Conservation (phyloP, 257 asterid genomes). For the Nicotiana obtusifolia region DNA sequence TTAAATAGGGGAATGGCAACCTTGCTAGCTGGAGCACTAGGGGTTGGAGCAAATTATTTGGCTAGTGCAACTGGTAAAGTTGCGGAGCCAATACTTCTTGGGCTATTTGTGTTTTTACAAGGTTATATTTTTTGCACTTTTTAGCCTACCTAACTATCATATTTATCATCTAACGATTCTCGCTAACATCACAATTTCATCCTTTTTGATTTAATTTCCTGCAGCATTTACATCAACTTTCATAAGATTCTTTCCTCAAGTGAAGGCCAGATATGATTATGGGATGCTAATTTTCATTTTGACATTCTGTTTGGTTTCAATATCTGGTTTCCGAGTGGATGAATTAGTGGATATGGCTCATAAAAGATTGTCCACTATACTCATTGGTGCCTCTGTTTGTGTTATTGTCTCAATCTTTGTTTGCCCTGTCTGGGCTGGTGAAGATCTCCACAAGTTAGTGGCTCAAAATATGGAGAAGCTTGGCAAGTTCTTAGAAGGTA, state of each 20-base stretch:
- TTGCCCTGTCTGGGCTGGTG: constrained; percentile 79
- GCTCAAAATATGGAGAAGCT: constrained; percentile 48
- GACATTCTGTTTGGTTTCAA: constrained; percentile 61
- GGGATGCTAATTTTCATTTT: constrained; percentile 64
- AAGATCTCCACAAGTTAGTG: constrained; percentile 61
- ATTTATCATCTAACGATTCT: neutral
- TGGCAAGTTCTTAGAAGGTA: constrained; percentile 61
- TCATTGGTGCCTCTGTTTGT: constrained; percentile 58
- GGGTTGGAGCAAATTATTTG: constrained; percentile 64
- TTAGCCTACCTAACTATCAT: neutral
- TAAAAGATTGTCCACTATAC: constrained; percentile 48
- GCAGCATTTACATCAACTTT: constrained; percentile 68
- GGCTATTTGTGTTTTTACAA: constrained; percentile 61
- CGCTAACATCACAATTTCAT: neutral
- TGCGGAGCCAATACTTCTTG: constrained; percentile 59
- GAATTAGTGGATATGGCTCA: constrained; percentile 52
- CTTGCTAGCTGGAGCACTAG: constrained; percentile 56
- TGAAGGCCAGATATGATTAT: constrained; percentile 80
- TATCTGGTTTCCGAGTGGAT: constrained; percentile 47
- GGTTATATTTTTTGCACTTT: constrained; percentile 26
- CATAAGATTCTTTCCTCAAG: constrained; percentile 55
- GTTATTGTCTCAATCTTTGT: constrained; percentile 46
- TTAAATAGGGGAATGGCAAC: constrained; percentile 73
- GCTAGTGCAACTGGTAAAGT: constrained; percentile 47
- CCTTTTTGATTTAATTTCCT: neutral